These are phyloP conservation scores for Cruciata laevipes DNA, from an alignment of 257 asterid genomes.

Conservation along the genomic window DNA sequence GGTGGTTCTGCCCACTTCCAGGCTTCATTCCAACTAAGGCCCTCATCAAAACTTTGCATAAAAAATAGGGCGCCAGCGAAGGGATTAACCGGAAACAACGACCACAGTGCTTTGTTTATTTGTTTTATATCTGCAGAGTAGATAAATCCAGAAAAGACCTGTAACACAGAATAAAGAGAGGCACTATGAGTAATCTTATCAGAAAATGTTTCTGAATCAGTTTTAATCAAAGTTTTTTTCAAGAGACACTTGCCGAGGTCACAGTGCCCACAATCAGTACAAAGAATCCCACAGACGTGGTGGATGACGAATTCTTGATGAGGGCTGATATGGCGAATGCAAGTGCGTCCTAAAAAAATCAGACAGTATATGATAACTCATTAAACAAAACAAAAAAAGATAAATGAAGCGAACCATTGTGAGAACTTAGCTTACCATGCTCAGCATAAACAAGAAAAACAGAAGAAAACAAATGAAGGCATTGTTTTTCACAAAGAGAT, in stretches of 20 bases:
- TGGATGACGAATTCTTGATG: slow-evolving; percentile 28
- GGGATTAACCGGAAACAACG: slow-evolving; percentile 37
- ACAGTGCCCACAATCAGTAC: slow-evolving; percentile 23
- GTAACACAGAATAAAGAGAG: neutral
- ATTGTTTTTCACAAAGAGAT: slow-evolving; percentile 28
- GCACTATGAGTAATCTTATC: neutral
- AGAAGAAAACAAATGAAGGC: slow-evolving; percentile 24
- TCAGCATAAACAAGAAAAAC: slow-evolving; percentile 33
- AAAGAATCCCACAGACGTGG: slow-evolving; percentile 29
- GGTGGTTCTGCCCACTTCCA: slow-evolving; percentile 9
- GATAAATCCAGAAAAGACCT: slow-evolving; percentile 11
- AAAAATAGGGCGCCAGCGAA: slow-evolving; percentile 18
- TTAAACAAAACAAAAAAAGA: neutral
- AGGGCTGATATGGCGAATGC: slow-evolving; percentile 31
- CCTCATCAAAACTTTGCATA: neutral
- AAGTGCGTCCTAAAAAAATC: slow-evolving; percentile 24
- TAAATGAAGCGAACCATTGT: neutral
- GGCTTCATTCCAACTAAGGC: slow-evolving; percentile 21
- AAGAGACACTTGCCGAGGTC: slow-evolving; percentile 24
- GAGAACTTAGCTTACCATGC: slow-evolving; percentile 27
- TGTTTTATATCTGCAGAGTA: neutral
- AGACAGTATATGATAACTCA: neutral
- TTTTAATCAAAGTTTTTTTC: slow-evolving; percentile 1
- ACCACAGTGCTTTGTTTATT: slow-evolving; percentile 21
- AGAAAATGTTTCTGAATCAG: neutral